Base-by-base conservation (phyloP, 345 rosid species). In the Turritis glabra region DNA sequence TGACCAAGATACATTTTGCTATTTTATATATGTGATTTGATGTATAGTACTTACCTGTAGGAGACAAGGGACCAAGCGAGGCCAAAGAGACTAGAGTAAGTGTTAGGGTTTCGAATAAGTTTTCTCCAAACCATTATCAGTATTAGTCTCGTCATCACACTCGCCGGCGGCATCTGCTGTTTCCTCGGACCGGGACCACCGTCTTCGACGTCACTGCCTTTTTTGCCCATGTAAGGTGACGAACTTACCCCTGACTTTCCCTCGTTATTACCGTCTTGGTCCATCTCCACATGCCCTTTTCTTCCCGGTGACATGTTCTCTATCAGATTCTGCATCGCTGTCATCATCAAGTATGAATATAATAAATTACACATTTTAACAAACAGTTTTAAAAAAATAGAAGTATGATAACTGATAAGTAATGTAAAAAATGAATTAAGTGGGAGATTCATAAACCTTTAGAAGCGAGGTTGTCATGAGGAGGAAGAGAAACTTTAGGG, bases 101-200 rank as follows among this genome's bases (percentile, higher is more conserved):
- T 86, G 81, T 89, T 89, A 30, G 93, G 93, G 84, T 89, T 89
- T 37, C 91, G 70, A 32, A 89, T 86, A 41, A 89, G 91, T 73
- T 86, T 89, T 77, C 90, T 82, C 91, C 93, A 89, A 26, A 86
- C 90, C 93, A 89, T 89, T 58, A 89, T 86, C 44, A 89, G 78
- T 25, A 89, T 85, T 5, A 89, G 86, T 74, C 89, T 85, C 5
- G 91, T 86, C 89, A 89, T 85, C 30, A 89, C 93, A 33, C 89
- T 85, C 11, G 88, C 85, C 9, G 93, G 93, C 7, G 93, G 91
- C 93, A 86, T 88, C 73, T 81, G 86, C 30, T 79, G 86, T 55
- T 82, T 86, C 76, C 71, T 81, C 40, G 69, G 67, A 67, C 76
- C 82, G 48, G 48, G 79, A 46, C 67, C 69, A 30, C 72, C 82